These are phyloP conservation scores for Solanum rostratum DNA, from an alignment of 257 asterid species.

Conservation along the genomic window DNA sequence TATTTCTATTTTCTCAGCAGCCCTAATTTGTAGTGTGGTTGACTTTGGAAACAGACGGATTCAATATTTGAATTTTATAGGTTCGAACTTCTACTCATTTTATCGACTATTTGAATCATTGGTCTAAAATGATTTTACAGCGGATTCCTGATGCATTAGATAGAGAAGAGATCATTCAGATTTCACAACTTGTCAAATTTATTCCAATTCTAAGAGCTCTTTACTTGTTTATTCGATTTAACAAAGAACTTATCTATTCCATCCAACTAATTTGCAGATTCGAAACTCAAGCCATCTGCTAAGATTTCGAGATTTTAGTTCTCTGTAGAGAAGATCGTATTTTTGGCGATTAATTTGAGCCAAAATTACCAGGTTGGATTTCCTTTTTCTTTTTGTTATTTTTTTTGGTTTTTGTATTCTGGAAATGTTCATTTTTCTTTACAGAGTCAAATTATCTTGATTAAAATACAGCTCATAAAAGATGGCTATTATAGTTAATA, in stretches of 20 bases:
- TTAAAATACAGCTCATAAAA: neutral
- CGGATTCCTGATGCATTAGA: neutral
- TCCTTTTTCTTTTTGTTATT: too few relatives aligned
- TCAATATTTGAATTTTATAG: neutral
- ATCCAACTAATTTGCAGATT: neutral
- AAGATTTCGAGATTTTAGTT: too few relatives aligned
- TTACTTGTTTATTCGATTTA: neutral
- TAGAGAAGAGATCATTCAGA: neutral
- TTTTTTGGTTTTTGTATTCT: too few relatives aligned
- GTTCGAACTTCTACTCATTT: accelerated
- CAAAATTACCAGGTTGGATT: neutral
- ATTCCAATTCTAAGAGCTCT: neutral
- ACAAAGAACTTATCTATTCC: neutral
- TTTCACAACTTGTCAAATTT: neutral
- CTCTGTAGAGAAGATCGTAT: too few relatives aligned
- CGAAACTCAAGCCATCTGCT: neutral
- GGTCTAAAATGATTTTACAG: neutral
- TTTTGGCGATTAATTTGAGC: neutral
- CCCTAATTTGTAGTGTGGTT: neutral
- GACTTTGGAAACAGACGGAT: neutral
- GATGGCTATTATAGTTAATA: neutral
- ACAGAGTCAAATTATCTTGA: neutral
- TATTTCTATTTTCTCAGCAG: neutral
- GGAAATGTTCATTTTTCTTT: neutral
- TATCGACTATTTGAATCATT: neutral